Base-by-base conservation (phyloP, 2,329 filamentous ascomycete genomes). In the Fusarium coicis region DNA sequence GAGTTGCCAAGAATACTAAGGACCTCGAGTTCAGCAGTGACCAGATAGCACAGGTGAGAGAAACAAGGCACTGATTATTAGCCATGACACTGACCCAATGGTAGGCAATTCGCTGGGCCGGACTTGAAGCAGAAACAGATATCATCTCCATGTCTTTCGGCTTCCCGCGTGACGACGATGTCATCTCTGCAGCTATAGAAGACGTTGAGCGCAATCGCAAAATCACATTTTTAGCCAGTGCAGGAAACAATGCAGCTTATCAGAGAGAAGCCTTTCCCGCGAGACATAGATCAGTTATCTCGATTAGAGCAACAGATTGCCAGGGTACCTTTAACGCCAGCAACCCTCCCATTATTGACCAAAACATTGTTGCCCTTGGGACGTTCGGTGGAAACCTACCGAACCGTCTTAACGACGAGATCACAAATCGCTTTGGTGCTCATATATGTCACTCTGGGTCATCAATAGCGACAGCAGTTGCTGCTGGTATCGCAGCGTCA, bases 371-470 rank as follows among this genome's bases (percentile, higher is more conserved):
- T 2, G 56, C 4, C 1, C 34, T 59, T 0, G 56, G 56, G 0
- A 59, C 56, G 0, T 59, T 59, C 30, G 56, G 56, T 0, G 55
- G 30, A 2, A 36, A 58, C 12, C 7, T 58, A 1, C 55, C 55
- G 8, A 14, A 8, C 0, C 19, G 16, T 0, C 32, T 58, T 9
- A 23, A 3, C 1, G 16, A 58, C 1, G 57, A 60, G n/a, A 60
- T 60, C 0, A 14, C 57, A 1, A 34, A 14, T 3, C 36, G 4
- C 0, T 60, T 53, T 16, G 36, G 57, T 2, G 0, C n/a, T 1
- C 18, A 26, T 3, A 26, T 53, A 0, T 60, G 57, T 2, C 18
- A 34, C 0, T 36, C 46, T 1, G 57, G 57, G 1, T 53, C 57
- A 4, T 60, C 57, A 0, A 60, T 60, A 34, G 46, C 57, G 0